Conservation (phyloP, 2,329 filamentous ascomycete species). For the Talaromyces verruculosus region DNA sequence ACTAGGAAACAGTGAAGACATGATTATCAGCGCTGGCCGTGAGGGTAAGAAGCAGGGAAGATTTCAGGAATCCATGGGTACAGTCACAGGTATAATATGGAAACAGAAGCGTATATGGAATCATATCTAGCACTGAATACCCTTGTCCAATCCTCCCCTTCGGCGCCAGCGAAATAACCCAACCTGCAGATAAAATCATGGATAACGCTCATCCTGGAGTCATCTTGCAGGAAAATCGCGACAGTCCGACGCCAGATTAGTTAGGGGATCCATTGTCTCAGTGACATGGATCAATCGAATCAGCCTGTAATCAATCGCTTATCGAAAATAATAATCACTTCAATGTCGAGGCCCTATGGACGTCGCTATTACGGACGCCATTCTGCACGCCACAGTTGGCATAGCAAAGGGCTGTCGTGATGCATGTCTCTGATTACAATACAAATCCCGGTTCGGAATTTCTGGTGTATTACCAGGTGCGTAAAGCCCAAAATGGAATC, state of each 20-base stretch:
- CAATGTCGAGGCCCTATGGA: background rate
- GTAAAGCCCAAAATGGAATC: background rate
- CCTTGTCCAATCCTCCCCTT: background rate
- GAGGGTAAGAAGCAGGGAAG: background rate
- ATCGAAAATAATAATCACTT: background rate
- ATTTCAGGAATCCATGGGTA: background rate
- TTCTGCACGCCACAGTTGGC: background rate
- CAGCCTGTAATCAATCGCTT: slow-evolving; percentile 4
- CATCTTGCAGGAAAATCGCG: background rate
- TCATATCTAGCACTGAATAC: background rate
- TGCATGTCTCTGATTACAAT: slow-evolving; percentile 5
- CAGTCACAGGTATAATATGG: slow-evolving; percentile 14
- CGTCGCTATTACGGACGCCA: background rate
- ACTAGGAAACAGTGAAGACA: slow-evolving; percentile 12
- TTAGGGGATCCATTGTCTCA: background rate
- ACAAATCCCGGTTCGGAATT: background rate
- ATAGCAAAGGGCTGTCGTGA: background rate
- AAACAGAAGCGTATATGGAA: background rate
- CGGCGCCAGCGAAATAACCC: background rate
- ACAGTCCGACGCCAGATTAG: slow-evolving; percentile 1
- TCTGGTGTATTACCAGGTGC: background rate
- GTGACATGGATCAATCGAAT: background rate
- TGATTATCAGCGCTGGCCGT: slow-evolving; percentile 6
- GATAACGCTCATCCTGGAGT: background rate
- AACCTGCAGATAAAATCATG: slow-evolving; percentile 5